phyloP scores from a whole-genome alignment of 306 rosid genomes.

The Calophaca sinica region DNA sequence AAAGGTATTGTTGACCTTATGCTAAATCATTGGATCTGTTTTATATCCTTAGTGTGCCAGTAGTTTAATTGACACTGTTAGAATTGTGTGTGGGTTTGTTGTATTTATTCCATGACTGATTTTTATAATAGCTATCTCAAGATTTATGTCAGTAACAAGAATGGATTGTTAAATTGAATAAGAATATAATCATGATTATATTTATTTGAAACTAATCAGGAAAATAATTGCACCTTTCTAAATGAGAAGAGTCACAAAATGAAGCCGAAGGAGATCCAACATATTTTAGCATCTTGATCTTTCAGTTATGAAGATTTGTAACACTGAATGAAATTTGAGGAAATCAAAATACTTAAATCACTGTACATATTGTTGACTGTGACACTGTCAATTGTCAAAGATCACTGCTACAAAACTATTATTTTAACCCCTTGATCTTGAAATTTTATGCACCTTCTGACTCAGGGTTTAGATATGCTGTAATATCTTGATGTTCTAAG shows the following conservation, averaged over 20 bases:
- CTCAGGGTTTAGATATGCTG: not conserved
- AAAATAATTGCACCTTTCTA: slow-evolving; percentile 10
- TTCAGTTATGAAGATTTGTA: slow-evolving; percentile 19
- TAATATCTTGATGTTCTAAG: not conserved
- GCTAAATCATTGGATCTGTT: not conserved
- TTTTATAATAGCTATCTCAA: not conserved
- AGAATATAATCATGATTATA: slow-evolving; percentile 11
- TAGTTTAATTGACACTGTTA: not conserved
- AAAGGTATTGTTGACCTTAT: not conserved
- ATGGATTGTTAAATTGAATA: too few relatives aligned
- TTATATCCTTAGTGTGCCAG: slow-evolving; percentile 1
- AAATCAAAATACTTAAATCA: not conserved
- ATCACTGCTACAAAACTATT: not conserved
- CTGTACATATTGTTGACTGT: too few relatives aligned
- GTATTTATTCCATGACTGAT: not conserved
- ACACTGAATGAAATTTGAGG: not conserved
- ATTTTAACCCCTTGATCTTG: too few relatives aligned
- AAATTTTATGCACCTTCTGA: slow-evolving; percentile 6
- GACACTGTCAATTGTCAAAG: too few relatives aligned
- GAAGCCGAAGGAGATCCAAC: slow-evolving; percentile 4
- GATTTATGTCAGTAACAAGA: not conserved
- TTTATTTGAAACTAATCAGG: slow-evolving; percentile 14
- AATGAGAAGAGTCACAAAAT: slow-evolving; percentile 14
- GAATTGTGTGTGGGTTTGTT: not conserved
- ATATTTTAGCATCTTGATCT: slow-evolving; percentile 8